Base-by-base conservation (phyloP, 1,139 yeast genomes). In the Martiniozyma asiatica region DNA sequence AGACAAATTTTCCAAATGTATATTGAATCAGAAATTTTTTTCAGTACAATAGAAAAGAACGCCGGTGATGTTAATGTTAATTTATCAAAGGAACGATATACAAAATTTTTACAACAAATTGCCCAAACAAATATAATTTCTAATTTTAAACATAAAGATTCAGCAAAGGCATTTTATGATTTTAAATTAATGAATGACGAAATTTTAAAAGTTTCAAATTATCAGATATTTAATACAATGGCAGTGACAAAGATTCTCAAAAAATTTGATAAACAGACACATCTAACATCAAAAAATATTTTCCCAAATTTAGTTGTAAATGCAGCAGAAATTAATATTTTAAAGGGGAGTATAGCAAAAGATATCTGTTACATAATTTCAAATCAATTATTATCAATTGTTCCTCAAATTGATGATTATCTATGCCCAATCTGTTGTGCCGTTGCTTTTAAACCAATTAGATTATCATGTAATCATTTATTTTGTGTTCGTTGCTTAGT, bases 361-460 rank as follows among this genome's bases (percentile, higher is more conserved):
- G 60, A 65, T 17, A 61, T 74, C 11, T 73, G 78, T 45, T 64
- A 53, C 30, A 60, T 73, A 11, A 71, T 78, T 31, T 69, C 76
- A 24, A 58, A 59, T 12, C 63, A 70, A 9, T 50, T 78, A 10
- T 49, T 77, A 22, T 63, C 67, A 13, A 50, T 77, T 4, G 59
- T 77, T 1, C 89, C 89, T 1, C 87, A 77, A 48, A 54, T 78
- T 12, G 87, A 78, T 31, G 89, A 78, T 47, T 78, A 74, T 44
- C 59, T 70, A 3, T 78, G 89, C 47, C 85, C 87, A 1, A 69
- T 78, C 7, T 78, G 89, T 47, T 66, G 71, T 50, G 63, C 68
- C 4, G 64, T 78, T 24, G 84, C 85, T 0, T 77, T 65, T 51
- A 76, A 76, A 44, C 89, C 89, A 1, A 73, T 78, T 28, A 53